A percentile compares a stretch with the other conserved stretches of the same genome.
Evolutionary conservation across 192 early-diverging fungal genomes (phyloP).

Genomic region (Cetraspora pellucida): DNA sequence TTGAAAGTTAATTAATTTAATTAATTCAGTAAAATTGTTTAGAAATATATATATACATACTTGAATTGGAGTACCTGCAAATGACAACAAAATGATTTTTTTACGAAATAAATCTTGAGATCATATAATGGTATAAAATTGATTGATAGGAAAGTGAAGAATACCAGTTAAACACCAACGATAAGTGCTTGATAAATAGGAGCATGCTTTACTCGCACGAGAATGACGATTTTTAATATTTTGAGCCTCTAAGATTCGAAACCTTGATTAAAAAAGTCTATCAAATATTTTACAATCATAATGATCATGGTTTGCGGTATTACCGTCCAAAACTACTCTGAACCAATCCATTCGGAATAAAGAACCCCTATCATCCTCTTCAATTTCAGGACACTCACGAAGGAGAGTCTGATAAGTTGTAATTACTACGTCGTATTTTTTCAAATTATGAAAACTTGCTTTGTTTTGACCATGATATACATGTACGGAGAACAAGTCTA

Average conservation of each 20-base stretch:
- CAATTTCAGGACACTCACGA: background rate
- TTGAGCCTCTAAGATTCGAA: slow-evolving; percentile 54
- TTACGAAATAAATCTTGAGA: no score
- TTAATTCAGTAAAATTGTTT: background rate
- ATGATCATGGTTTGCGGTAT: background rate
- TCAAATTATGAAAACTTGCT: slow-evolving; percentile 29
- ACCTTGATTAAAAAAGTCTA: background rate
- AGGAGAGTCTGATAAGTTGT: slow-evolving; percentile 46
- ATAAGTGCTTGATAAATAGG: slow-evolving; percentile 48
- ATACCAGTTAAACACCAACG: slow-evolving; percentile 72
- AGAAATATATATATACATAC: background rate
- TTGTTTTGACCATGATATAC: slow-evolving; percentile 43
- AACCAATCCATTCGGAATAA: background rate
- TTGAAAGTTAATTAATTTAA: background rate
- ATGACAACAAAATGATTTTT: background rate
- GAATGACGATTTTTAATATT: slow-evolving; percentile 62
- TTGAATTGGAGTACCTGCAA: background rate
- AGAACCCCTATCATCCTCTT: background rate
- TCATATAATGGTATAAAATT: background rate
- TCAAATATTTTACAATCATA: background rate
- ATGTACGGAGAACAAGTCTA: slow-evolving; percentile 35
- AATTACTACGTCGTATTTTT: slow-evolving; percentile 47
- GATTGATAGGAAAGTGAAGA: background rate
- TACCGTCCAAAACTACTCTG: background rate
- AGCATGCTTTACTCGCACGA: slow-evolving; percentile 49